These are phyloP conservation scores for Hymenoscyphus infarciens DNA, from an alignment of 2,329 filamentous ascomycete genomes.

Conservation along the genomic window DNA sequence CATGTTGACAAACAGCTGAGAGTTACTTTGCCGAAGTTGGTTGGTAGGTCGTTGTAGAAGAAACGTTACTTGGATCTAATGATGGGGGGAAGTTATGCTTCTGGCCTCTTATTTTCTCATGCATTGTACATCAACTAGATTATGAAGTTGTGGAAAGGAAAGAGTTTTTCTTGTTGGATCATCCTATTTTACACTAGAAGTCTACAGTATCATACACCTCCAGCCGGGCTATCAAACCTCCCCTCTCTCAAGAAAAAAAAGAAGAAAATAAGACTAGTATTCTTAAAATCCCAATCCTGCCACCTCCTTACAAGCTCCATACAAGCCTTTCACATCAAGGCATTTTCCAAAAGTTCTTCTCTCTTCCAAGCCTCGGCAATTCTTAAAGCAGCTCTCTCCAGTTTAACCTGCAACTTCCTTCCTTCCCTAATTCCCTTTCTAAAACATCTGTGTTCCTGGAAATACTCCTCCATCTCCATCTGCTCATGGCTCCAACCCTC, in stretches of 20 bases:
- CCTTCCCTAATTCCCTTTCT: neutral
- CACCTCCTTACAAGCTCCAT: neutral
- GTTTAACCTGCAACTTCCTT: neutral
- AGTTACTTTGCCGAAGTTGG: no score
- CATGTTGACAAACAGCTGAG: no score
- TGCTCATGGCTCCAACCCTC: neutral
- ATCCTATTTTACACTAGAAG: neutral
- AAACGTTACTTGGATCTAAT: no score
- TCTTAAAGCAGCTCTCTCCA: neutral
- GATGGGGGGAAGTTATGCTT: no score
- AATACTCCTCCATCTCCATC: neutral
- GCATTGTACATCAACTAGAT: no score
- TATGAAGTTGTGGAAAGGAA: neutral
- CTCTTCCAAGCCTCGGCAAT: neutral
- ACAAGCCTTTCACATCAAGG: neutral
- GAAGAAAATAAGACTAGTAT: neutral
- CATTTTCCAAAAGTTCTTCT: neutral
- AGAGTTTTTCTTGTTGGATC: neutral
- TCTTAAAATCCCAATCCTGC: no score
- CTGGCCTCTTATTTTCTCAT: no score
- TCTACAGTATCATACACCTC: neutral
- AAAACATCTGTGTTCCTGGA: neutral
- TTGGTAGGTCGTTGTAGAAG: no score
- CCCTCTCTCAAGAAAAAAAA: neutral
- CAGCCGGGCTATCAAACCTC: neutral